phyloP scores from a whole-genome alignment of 768 basidiomycete species.

The Crassisporium funariophilum region DNA sequence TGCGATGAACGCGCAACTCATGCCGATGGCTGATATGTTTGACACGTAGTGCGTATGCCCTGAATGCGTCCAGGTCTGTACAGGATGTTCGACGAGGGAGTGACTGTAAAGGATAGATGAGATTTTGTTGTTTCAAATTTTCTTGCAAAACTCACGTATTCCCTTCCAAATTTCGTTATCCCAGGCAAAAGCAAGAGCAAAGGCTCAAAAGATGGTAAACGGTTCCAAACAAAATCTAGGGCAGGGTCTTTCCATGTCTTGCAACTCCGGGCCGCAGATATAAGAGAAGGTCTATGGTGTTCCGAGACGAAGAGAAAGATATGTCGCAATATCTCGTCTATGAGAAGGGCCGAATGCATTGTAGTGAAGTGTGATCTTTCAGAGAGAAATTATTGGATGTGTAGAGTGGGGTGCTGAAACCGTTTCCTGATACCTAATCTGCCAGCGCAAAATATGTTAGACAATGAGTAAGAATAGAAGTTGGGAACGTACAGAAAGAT shows the following conservation, averaged over 20 bases:
- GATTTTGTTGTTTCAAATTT: not conserved
- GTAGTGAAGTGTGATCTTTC: not conserved
- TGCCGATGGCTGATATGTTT: slow-evolving; percentile 37
- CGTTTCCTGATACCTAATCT: too few species aligned
- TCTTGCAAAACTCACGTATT: slow-evolving; percentile 39
- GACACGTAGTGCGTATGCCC: slow-evolving; percentile 38
- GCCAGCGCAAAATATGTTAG: not conserved
- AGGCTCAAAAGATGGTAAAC: slow-evolving; percentile 41
- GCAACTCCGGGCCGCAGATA: slow-evolving; percentile 42
- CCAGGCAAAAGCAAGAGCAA: slow-evolving; percentile 41
- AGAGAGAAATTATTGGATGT: slow-evolving; percentile 9
- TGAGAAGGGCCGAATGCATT: slow-evolving; percentile 48
- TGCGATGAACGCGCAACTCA: slow-evolving; percentile 15
- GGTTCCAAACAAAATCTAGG: slow-evolving; percentile 47
- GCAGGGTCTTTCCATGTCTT: slow-evolving; percentile 51
- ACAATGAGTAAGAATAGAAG: not conserved
- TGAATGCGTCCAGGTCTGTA: slow-evolving; percentile 29
- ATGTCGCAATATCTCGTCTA: slow-evolving; percentile 51
- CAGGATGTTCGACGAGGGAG: not conserved
- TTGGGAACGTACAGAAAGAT: not conserved
- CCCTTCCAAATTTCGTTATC: slow-evolving; percentile 25
- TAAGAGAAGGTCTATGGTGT: slow-evolving; percentile 31
- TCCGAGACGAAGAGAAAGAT: slow-evolving; percentile 39
- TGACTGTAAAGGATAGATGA: slow-evolving; percentile 2
- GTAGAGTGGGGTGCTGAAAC: not conserved